Percentiles rank a stretch among this genome's conserved stretches.
phyloP scores from a whole-genome alignment of 495 filamentous ascomycete species.

The Aspergillus avenaceus region DNA sequence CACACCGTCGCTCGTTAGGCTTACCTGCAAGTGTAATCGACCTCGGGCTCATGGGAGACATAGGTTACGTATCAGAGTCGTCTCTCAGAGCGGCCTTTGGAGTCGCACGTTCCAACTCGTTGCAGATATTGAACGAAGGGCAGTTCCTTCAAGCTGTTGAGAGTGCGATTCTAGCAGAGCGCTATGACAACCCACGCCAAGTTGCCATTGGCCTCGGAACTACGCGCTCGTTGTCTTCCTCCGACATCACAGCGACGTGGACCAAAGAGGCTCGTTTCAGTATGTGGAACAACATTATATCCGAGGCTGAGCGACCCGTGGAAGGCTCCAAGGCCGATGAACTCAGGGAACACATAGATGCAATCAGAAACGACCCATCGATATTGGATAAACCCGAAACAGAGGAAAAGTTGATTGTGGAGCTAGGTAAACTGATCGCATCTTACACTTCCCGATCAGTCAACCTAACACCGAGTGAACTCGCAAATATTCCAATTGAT shows the following conservation, averaged over 20 bases:
- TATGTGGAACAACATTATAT: slow-evolving; percentile 3
- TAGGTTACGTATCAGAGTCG: slow-evolving; percentile 26
- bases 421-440: slow-evolving; percentile 25
- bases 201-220: not conserved
- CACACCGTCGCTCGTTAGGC: slow-evolving; percentile 22
- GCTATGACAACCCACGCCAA: not conserved
- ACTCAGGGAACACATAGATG: slow-evolving; percentile 15
- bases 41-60: slow-evolving; percentile 24
- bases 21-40: slow-evolving; percentile 22
- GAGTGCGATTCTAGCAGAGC: not conserved
- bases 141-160: slow-evolving; percentile 3
- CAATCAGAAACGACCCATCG: slow-evolving; percentile 8
- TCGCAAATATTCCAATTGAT: slow-evolving; percentile 34
- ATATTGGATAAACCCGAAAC: slow-evolving; percentile 10
- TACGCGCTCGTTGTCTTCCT: not conserved
- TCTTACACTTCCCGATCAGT: slow-evolving; percentile 30
- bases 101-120: slow-evolving; percentile 4
- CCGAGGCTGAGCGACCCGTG: not conserved
- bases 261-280: slow-evolving; percentile 1
- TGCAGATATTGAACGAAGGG: slow-evolving; percentile 2
- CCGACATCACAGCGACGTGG: not conserved
- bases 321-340: slow-evolving; percentile 1
- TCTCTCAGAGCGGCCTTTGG: not conserved
- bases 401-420: slow-evolving; percentile 9
- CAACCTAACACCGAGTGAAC: slow-evolving; percentile 17